A percentile compares a stretch with the other conserved stretches of the same genome.
Evolutionary conservation across 805 yeast genomes (phyloP).

Genomic region (Candida boleticola): DNA sequence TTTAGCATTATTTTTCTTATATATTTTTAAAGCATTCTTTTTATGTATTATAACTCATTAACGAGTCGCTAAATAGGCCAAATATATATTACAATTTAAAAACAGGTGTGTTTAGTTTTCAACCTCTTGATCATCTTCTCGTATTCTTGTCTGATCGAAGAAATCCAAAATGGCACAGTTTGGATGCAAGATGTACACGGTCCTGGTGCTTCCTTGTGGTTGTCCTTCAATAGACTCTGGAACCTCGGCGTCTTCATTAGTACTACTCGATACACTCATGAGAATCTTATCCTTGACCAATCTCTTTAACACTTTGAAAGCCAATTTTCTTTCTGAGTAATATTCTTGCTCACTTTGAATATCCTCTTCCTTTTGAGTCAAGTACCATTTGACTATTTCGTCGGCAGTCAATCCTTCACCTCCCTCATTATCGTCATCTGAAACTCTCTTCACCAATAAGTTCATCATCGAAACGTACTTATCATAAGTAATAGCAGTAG

Average conservation of each 20-base stretch:
- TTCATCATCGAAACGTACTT: slow-evolving; percentile 84
- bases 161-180: slow-evolving; percentile 77
- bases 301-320: slow-evolving; percentile 76
- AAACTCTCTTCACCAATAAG: slow-evolving; percentile 61
- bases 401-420: slow-evolving; percentile 66
- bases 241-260: slow-evolving; percentile 23
- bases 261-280: slow-evolving; percentile 48
- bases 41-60: no score
- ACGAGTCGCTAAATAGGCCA: no score
- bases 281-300: slow-evolving; percentile 82
- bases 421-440: slow-evolving; percentile 50
- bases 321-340: slow-evolving; percentile 66
- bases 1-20: no score
- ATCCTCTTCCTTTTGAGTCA: slow-evolving; percentile 68
- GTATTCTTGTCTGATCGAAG: slow-evolving; percentile 40
- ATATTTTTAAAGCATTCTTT: no score
- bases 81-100: no score
- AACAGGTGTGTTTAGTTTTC: no score
- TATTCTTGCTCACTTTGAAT: slow-evolving; percentile 68
- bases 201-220: slow-evolving; percentile 18
- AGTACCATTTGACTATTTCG: slow-evolving; percentile 77
- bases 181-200: slow-evolving; percentile 61
- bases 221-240: slow-evolving; percentile 12
- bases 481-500: slow-evolving; percentile 70
- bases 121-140: slow-evolving; percentile 15